These are phyloP conservation scores for Ophiostoma australiae DNA, from an alignment of 2,329 filamentous ascomycete genomes.

Conservation along the genomic window DNA sequence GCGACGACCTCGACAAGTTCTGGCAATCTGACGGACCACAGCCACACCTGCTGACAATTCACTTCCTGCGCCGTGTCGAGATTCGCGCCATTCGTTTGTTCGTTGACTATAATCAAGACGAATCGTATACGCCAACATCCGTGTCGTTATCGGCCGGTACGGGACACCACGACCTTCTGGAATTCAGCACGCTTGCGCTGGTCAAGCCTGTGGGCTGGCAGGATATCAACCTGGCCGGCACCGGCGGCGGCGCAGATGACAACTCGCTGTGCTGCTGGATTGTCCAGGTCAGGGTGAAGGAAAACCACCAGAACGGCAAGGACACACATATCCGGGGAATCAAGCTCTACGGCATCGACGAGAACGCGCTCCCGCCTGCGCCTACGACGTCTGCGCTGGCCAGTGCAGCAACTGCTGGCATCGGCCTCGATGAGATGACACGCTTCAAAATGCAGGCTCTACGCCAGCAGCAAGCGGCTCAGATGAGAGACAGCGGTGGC, in stretches of 20 bases:
- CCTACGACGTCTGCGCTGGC: neutral
- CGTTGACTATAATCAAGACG: constrained; percentile 87
- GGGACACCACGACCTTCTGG: constrained; percentile 83
- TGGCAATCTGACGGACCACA: constrained; percentile 89
- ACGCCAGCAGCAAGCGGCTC: neutral
- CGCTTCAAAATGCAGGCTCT: constrained; percentile 33
- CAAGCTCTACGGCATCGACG: constrained; percentile 68
- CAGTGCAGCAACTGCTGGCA: neutral
- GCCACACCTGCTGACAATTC: constrained; percentile 71
- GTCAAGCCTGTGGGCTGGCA: constrained; percentile 84
- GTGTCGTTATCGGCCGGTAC: constrained; percentile 87
- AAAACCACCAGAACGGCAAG: constrained; percentile 99
- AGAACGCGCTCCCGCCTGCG: constrained; percentile 37
- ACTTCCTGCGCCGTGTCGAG: constrained; percentile 77
- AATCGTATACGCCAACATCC: constrained; percentile 93
- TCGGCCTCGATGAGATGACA: constrained; percentile 34
- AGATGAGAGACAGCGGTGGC: neutral
- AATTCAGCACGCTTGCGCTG: constrained; percentile 77
- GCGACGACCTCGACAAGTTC: constrained; percentile 66
- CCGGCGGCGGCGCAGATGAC: constrained; percentile 57
- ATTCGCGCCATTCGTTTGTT: constrained; percentile 76
- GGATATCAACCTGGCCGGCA: constrained; percentile 61
- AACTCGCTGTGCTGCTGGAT: constrained; percentile 82
- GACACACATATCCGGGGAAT: constrained; percentile 95
- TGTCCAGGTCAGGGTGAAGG: constrained; percentile 81